Evolutionary conservation across 805 yeast species (phyloP).

Genomic region (Isabelozyma gotoi): DNA sequence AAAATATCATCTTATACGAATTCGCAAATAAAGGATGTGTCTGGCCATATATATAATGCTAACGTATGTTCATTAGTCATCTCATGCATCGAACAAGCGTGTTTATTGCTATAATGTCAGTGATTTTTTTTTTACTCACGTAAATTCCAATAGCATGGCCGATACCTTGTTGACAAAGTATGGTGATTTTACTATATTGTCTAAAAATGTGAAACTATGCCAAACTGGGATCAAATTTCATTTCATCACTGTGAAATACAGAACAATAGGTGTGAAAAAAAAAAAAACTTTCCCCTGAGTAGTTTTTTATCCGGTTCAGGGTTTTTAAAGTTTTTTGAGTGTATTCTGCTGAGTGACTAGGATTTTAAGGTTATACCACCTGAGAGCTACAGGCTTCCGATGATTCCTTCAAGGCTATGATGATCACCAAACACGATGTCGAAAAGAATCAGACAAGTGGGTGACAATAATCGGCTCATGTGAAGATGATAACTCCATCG

Average conservation of each 20-base stretch:
- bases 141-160: too few species aligned
- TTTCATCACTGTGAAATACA: neutral
- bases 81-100: neutral
- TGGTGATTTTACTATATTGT: too few species aligned
- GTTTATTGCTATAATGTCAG: neutral
- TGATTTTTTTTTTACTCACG: too few species aligned
- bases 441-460: too few species aligned
- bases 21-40: neutral
- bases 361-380: neutral
- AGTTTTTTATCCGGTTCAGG: neutral
- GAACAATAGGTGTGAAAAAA: neutral
- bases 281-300: neutral
- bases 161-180: too few species aligned
- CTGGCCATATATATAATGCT: neutral
- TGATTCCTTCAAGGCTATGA: too few species aligned
- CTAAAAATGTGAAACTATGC: neutral
- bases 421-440: too few species aligned
- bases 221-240: too few species aligned
- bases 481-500: too few species aligned
- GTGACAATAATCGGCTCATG: too few species aligned
- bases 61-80: neutral
- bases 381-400: neutral
- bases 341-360: too few species aligned
- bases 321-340: neutral
- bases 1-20: too few species aligned